A percentile compares a stretch with the other conserved stretches of the same genome.
phyloP scores from a whole-genome alignment of 202 grass and related monocot genomes.

The Saccharum hybrid region DNA sequence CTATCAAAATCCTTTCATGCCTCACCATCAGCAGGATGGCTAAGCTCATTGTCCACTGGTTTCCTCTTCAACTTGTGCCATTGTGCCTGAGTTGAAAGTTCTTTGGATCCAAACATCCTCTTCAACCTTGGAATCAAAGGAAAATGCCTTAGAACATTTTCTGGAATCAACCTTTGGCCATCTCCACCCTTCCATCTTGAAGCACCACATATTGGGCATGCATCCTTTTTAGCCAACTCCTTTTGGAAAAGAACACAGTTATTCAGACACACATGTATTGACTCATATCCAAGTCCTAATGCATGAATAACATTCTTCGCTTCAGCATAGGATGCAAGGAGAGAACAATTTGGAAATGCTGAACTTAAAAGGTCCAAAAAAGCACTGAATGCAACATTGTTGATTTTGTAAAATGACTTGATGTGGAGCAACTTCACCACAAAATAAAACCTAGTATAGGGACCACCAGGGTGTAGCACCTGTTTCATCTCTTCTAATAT shows the following conservation, averaged over 20 bases:
- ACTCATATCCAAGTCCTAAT: not conserved
- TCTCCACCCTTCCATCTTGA: not conserved
- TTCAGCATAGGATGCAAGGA: not conserved
- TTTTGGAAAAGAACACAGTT: not conserved
- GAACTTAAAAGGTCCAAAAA: not conserved
- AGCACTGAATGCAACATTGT: not conserved
- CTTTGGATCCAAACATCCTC: not conserved
- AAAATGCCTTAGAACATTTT: not conserved
- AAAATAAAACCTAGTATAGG: too few species aligned
- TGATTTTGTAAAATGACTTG: constrained; percentile 1
- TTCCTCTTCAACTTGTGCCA: not conserved
- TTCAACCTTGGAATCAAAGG: not conserved
- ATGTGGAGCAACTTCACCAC: constrained; percentile 1
- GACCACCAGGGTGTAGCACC: too few species aligned
- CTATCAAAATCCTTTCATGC: too few species aligned
- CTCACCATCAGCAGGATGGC: too few species aligned
- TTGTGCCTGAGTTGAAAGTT: not conserved
- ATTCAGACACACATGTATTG: not conserved
- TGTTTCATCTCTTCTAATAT: not conserved
- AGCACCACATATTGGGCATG: not conserved
- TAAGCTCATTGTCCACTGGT: too few species aligned
- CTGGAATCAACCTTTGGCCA: not conserved
- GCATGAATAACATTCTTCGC: not conserved
- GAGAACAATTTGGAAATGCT: not conserved
- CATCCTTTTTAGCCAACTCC: not conserved